Conservation (phyloP, 2,329 filamentous ascomycete species). For the Neofusicoccum parvum region DNA sequence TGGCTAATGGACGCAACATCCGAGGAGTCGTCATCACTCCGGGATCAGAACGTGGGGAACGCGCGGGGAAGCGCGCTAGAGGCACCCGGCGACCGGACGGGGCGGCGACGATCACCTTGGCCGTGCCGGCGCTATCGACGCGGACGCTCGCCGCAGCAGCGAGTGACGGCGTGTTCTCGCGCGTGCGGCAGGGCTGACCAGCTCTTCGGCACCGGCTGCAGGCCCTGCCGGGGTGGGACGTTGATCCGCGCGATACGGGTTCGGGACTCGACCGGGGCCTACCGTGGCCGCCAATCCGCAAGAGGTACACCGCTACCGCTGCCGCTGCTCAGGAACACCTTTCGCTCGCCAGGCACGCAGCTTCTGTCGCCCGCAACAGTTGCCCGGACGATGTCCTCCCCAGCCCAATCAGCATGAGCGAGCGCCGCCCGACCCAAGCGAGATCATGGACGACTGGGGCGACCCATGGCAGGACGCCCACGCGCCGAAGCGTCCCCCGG, state of each 20-base stretch:
- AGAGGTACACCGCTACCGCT: slow-evolving; percentile 13
- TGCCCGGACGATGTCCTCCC: not conserved
- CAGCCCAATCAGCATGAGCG: slow-evolving; percentile 14
- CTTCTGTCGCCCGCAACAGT: slow-evolving; percentile 1
- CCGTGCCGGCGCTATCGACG: not conserved
- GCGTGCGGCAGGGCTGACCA: too few relatives aligned
- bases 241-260: not conserved
- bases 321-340: slow-evolving; percentile 15
- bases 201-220: too few relatives aligned
- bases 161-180: too few relatives aligned
- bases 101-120: not conserved
- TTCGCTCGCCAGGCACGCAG: not conserved
- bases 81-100: not conserved
- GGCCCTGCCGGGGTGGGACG: not conserved
- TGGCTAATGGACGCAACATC: slow-evolving; percentile 1
- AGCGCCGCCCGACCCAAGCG: slow-evolving; percentile 22
- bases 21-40: slow-evolving; percentile 11
- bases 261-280: not conserved
- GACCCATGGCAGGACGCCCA: slow-evolving; percentile 45
- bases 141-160: not conserved
- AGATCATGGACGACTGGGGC: slow-evolving; percentile 45
- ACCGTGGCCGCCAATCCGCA: not conserved
- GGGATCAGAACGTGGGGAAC: slow-evolving; percentile 6
- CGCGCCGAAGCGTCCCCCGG: slow-evolving; percentile 26
- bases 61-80: slow-evolving; percentile 11